Base-by-base conservation (phyloP, 1,284 basidiomycete genomes). In the Takashimella koratensis region DNA sequence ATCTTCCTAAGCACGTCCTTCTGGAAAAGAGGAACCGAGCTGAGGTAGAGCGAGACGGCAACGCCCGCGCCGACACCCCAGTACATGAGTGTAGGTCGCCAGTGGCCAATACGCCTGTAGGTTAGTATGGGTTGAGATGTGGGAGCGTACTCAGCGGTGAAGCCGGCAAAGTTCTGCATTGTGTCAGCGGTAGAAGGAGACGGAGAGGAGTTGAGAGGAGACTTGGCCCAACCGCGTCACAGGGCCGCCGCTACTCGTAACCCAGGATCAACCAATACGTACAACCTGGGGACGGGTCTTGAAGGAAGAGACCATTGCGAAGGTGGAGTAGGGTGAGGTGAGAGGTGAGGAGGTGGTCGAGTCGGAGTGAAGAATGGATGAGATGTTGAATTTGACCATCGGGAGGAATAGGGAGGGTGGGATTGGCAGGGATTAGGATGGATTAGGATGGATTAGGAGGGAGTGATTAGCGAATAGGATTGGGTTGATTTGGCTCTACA, bases 1-100 rank as follows among this genome's bases (percentile, higher is more conserved):
- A 76, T 63, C 63, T 72, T 71, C 54, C 62, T 57, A 52, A 76
- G 57, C 10, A 76, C 67, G 59, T 76, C 74, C 54, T 67, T 67
- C 63, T 73, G 63, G 70, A 71, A 76, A 41, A 76, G 39, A 21
- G 74, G 74, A 24, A 76, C 69, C 22, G 65, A 60, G 59, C 65
- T 65, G 45, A 75, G 57, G 65, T 75, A 73, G 45, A 77, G 66
- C 8, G 69, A 60, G 43, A 76, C 68, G 54, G 66, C 69, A 5
- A 56, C 59, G 19, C 65, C 74, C 40, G 68, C 70, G 24, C 64
- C 67, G 45, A 60, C 65, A 49, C 74, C 74, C 75, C 75, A 77
- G 58, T 67, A 41, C 20, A 59, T 40, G 24, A 68, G 49, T 24
- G 70, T 58, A 16, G 60, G 52, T 47, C 58, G 54, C 62, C 66